Evolutionary conservation across 805 yeast genomes (phyloP), one percentile per base, ranked within the genome.

Genomic region (Priceomyces haplophilus): DNA sequence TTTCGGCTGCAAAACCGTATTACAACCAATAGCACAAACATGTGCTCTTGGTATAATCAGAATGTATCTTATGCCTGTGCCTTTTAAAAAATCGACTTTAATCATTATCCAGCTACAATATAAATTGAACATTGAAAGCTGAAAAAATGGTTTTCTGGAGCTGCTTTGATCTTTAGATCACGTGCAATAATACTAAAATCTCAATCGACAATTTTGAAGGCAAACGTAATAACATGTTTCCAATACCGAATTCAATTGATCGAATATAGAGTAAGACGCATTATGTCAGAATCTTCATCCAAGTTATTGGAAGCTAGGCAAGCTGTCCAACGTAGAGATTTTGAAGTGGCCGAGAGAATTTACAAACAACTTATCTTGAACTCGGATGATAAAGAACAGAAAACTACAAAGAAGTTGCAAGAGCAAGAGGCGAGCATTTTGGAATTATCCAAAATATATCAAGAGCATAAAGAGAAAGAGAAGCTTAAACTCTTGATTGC

Each of bases 381-480:
- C 18, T 20, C 45, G 7, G 46, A 44, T 12, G 46, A 48, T 17
- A 43, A 37, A 19, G 33, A 42, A 10, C 40, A 33, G n/a, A 35
- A 36, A 13, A 34, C 43, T 11, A 40, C 52, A 20, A 61, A 62
- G 43, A 49, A 49, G 32, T 53, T 70, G 44, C 73, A 66, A 47
- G 71, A 68, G 47, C 74, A 70, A 63, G 96, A 89, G 58, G 52
- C 71, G 8, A 82, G 93, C 25, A 80, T 91, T 37, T 59, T 80
- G 38, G 93, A 85, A 55, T 73, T 91, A 52, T 97, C 96, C 27
- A 72, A 75, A 45, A 59, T 89, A 24, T 90, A 86, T 63, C 78
- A 79, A 44, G 61, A 61, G 2, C 65, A 70, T 25, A 56, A 67
- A 10, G 68, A 80, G 37, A 67, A 74, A 19, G 71, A 65, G 3